Evolutionary conservation across 2,329 filamentous ascomycete species (phyloP).

Genomic region (Acrocalymma vagum): DNA sequence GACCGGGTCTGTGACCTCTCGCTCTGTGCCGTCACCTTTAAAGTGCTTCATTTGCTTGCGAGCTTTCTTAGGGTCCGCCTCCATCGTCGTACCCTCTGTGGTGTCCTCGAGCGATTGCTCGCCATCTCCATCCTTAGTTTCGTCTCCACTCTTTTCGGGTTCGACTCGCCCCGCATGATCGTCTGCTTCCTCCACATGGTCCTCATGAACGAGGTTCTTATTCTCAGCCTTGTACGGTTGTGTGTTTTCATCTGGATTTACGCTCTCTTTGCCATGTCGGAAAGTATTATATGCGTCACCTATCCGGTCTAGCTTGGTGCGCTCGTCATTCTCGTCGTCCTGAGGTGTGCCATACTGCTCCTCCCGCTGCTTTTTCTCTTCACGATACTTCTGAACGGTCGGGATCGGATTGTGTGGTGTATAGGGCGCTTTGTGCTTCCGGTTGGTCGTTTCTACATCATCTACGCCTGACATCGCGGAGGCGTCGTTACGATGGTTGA

Average conservation of each 20-base stretch:
- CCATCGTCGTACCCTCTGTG: constrained; percentile 49
- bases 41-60: constrained; percentile 60
- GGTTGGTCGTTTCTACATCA: constrained; percentile 47
- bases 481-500: not conserved
- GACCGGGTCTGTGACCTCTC: constrained; percentile 75
- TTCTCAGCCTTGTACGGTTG: constrained; percentile 45
- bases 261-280: constrained; percentile 37
- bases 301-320: constrained; percentile 43
- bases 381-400: constrained; percentile 55
- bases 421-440: constrained; percentile 53
- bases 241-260: constrained; percentile 28
- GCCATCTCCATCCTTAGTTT: constrained; percentile 27
- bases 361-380: constrained; percentile 55
- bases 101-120: constrained; percentile 49
- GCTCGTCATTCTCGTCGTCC: constrained; percentile 33
- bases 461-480: constrained; percentile 51
- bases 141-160: constrained; percentile 15
- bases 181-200: constrained; percentile 35
- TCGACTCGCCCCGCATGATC: constrained; percentile 40
- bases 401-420: constrained; percentile 55
- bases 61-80: constrained; percentile 54
- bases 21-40: constrained; percentile 56
- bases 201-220: constrained; percentile 43
- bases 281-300: constrained; percentile 46
- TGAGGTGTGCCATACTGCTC: constrained; percentile 39